Evolutionary conservation across 1,139 yeast species (phyloP).

Genomic region (Blastobotrys buckinghamii): DNA sequence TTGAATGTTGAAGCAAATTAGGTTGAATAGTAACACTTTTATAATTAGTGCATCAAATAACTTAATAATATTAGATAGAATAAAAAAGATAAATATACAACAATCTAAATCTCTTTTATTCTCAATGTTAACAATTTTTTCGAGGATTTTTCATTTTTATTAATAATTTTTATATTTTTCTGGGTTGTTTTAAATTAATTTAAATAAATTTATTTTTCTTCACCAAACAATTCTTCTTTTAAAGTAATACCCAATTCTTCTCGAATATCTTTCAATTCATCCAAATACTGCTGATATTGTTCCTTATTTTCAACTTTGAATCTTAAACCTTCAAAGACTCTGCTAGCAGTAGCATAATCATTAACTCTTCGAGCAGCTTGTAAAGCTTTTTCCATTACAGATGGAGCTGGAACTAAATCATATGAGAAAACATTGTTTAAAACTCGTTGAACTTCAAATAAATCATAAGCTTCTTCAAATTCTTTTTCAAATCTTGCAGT

Average conservation of each 20-base stretch:
- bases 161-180: too few species aligned
- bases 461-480: slow-evolving; percentile 95
- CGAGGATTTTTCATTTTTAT: background rate
- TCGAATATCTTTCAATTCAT: slow-evolving; percentile 87
- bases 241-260: slow-evolving; percentile 88
- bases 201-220: slow-evolving; percentile 7
- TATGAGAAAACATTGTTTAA: slow-evolving; percentile 96
- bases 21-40: too few species aligned
- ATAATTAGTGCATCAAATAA: too few species aligned
- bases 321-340: slow-evolving; percentile 91
- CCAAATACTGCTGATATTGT: slow-evolving; percentile 93
- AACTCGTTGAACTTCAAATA: slow-evolving; percentile 92
- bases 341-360: slow-evolving; percentile 97
- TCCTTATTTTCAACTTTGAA: slow-evolving; percentile 91
- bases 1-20: too few species aligned
- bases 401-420: slow-evolving; percentile 98
- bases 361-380: slow-evolving; percentile 98
- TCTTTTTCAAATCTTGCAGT: slow-evolving; percentile 91
- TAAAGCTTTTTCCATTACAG: slow-evolving; percentile 91
- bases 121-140: background rate
- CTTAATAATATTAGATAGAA: background rate
- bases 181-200: too few species aligned
- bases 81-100: background rate
- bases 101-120: background rate
- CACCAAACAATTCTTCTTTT: slow-evolving; percentile 78